Percentiles rank a stretch among this genome's conserved stretches.
These are phyloP conservation scores for Rutstroemia sp. DNA, from an alignment of 2,329 filamentous ascomycete species.

Conservation along the genomic window DNA sequence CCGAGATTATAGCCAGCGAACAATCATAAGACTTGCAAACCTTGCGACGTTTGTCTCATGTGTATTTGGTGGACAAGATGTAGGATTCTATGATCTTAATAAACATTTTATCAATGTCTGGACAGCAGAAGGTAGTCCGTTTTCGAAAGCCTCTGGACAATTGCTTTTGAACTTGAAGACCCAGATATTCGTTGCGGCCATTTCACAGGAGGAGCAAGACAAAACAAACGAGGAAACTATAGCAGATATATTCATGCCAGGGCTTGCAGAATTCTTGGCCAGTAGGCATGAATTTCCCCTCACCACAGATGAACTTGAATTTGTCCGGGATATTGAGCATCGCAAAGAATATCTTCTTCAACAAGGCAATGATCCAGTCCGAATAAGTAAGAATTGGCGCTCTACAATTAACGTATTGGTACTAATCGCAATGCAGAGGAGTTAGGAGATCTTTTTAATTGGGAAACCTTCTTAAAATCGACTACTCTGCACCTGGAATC, in stretches of 20 bases:
- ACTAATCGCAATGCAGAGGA: constrained; percentile 3
- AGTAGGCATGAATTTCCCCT: constrained; percentile 46
- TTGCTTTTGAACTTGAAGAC: constrained; percentile 60
- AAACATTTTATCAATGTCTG: constrained; percentile 58
- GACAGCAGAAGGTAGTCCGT: constrained; percentile 48
- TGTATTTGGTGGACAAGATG: constrained; percentile 56
- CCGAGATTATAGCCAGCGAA: constrained; percentile 44
- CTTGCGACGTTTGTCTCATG: constrained; percentile 57
- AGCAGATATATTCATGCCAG: constrained; percentile 50
- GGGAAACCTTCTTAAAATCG: constrained; percentile 55
- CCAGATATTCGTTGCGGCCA: constrained; percentile 56
- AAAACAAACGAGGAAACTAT: constrained; percentile 47
- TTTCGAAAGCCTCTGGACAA: constrained; percentile 52
- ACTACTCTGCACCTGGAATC: constrained; percentile 53
- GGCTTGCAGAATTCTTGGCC: constrained; percentile 46
- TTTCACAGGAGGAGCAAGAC: constrained; percentile 45
- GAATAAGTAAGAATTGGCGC: constrained; percentile 27
- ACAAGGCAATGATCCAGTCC: constrained; percentile 40
- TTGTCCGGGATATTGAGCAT: constrained; percentile 45
- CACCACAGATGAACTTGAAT: constrained; percentile 51
- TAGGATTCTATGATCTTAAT: constrained; percentile 57
- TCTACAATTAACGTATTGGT: background rate
- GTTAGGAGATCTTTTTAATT: constrained; percentile 38
- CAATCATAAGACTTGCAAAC: constrained; percentile 56
- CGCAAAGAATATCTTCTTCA: constrained; percentile 50